A percentile compares a stretch with the other conserved stretches of the same genome.
Evolutionary conservation across 2,329 filamentous ascomycete genomes (phyloP).

Genomic region (Fusarium sp.): DNA sequence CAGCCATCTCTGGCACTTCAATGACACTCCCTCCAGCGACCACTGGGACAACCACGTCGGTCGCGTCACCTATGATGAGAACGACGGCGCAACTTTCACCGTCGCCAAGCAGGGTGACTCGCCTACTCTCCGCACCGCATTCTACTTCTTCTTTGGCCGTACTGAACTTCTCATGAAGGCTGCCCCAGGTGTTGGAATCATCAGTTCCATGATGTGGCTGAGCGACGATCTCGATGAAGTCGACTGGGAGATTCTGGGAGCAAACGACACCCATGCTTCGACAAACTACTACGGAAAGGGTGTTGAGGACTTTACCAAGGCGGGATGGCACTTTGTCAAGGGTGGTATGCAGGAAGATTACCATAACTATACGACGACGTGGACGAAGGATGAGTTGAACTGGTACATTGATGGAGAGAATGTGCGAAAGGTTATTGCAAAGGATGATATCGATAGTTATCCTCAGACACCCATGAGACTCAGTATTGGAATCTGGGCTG

Average conservation of each 20-base stretch:
- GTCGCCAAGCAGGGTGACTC: slow-evolving; percentile 78
- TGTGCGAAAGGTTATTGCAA: slow-evolving; percentile 72
- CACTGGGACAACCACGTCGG: slow-evolving; percentile 77
- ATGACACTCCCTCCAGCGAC: slow-evolving; percentile 67
- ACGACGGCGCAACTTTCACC: slow-evolving; percentile 77
- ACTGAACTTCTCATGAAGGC: slow-evolving; percentile 84
- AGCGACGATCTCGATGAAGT: slow-evolving; percentile 89
- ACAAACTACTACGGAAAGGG: slow-evolving; percentile 88
- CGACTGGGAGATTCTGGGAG: slow-evolving; percentile 86
- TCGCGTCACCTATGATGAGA: slow-evolving; percentile 68
- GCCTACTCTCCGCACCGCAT: slow-evolving; percentile 81
- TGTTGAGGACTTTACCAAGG: slow-evolving; percentile 71
- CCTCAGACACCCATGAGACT: slow-evolving; percentile 83
- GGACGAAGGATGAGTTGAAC: slow-evolving; percentile 74
- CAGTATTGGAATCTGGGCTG: slow-evolving; percentile 75
- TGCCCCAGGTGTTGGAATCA: slow-evolving; percentile 78
- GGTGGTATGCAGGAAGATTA: slow-evolving; percentile 69
- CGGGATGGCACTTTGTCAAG: slow-evolving; percentile 67
- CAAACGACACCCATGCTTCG: slow-evolving; percentile 71
- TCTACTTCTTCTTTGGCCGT: slow-evolving; percentile 88
- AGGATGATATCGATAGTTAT: slow-evolving; percentile 72
- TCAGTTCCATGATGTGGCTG: slow-evolving; percentile 85
- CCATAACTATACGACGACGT: slow-evolving; percentile 82
- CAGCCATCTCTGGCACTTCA: slow-evolving; percentile 73
- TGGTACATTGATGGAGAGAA: slow-evolving; percentile 77